Base-by-base conservation (phyloP, 148 eudicot species). In the Nepenthes mirabilis region DNA sequence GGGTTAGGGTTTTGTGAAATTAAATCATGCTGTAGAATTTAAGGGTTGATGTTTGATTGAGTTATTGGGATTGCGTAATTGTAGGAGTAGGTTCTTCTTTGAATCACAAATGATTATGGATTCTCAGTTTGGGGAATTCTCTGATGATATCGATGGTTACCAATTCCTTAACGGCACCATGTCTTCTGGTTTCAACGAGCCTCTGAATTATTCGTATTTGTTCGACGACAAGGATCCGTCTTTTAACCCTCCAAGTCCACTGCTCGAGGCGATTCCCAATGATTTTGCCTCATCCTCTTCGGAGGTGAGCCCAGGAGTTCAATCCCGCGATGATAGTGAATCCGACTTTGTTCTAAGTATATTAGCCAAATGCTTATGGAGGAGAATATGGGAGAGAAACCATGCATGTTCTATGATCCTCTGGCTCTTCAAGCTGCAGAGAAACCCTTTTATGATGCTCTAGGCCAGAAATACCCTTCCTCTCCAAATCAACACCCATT, bases 371-470 rank as follows among this genome's bases (percentile, higher is more conserved):
- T 23, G 23, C 23, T 23, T 23, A 23, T 82, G 80, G 86, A 82
- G 55, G 86, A 81, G 67, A 70, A 75, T 56, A 59, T 73, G 65
- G 78, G 73, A 55, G 60, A 65, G 63, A 73, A 65, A 34, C 76
- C 72, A 1, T 70, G 72, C 52, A 75, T 78, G 82, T 75, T 79
- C 33, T 68, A 75, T 66, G 83, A 75, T 56, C 56, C 79, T 47
- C 64, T 75, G 58, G 78, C 86, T 58, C 60, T 78, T 2, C 83
- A 76, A 57, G 81, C 80, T 13, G 71, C 81, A 2, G 86, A 82
- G 70, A 78, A 67, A 68, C 75, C 80, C n/a, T 79, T 82, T 37
- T 71, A 73, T 53, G 83, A 82, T 63, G 83, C 61, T 13, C 60
- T 82, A 34, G 81, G 75, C 10, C 37, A 67, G 67, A 65, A 70